Evolutionary conservation across 208 protist species (phyloP).

Genomic region (Leishmania major): DNA sequence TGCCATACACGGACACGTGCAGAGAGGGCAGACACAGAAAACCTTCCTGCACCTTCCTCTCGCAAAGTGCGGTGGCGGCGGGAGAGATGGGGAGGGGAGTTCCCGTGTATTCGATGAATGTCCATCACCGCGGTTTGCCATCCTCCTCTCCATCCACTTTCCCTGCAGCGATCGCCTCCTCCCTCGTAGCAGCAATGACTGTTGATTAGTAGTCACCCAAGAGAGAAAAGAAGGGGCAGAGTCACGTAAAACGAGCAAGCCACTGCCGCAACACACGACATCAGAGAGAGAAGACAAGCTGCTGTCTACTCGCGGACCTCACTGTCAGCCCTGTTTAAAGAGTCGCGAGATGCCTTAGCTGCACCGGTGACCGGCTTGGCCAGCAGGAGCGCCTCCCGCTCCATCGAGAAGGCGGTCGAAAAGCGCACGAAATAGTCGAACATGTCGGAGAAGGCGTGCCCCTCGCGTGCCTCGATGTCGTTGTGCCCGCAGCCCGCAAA

Average conservation of each 20-base stretch:
- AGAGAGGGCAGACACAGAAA: background rate
- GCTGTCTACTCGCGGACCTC: background rate
- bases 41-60: background rate
- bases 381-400: conserved; percentile 8
- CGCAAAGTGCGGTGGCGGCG: background rate
- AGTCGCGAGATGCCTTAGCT: background rate
- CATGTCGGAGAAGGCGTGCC: conserved; percentile 22
- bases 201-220: background rate
- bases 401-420: conserved; percentile 12
- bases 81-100: background rate
- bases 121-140: too few relatives aligned
- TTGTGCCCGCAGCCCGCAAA: conserved; percentile 67
- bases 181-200: background rate
- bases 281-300: background rate
- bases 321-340: background rate
- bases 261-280: background rate
- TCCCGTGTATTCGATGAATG: background rate
- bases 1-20: background rate
- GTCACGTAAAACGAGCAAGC: background rate
- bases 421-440: conserved; percentile 42
- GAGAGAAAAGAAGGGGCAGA: conserved; percentile 4
- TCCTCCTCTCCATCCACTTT: background rate
- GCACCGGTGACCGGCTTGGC: background rate
- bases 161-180: background rate
- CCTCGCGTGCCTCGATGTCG: conserved; percentile 45